Conservation (phyloP, 2,329 filamentous ascomycete species). For the Fusarium piperis region DNA sequence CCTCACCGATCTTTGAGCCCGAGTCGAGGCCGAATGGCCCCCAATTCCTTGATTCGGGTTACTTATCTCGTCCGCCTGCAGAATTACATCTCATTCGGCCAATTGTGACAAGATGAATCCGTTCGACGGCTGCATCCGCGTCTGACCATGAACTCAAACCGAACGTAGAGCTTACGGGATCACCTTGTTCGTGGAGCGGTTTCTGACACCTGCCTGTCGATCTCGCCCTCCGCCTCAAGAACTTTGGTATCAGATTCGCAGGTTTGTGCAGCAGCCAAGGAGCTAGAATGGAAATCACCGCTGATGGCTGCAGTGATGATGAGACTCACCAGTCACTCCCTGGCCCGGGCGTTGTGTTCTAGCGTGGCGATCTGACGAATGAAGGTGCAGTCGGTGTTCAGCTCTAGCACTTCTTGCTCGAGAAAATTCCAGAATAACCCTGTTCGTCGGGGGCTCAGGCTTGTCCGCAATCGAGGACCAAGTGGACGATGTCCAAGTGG, state of each 20-base stretch:
- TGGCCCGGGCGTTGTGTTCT: not conserved
- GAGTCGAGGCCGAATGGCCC: conserved; percentile 4
- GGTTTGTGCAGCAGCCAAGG: not conserved
- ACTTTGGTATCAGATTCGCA: not conserved
- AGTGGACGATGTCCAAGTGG: not conserved
- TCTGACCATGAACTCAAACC: conserved; percentile 14
- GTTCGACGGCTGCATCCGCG: not conserved
- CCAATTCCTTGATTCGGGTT: conserved; percentile 3
- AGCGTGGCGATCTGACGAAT: not conserved
- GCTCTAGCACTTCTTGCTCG: not conserved
- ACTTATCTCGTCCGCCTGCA: conserved; percentile 11
- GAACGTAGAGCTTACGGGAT: conserved; percentile 11
- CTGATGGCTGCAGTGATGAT: not conserved
- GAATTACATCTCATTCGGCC: conserved; percentile 11
- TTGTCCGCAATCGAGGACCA: not conserved
- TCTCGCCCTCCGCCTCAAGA: not conserved
- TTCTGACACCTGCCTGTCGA: conserved; percentile 20
- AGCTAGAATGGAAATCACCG: not conserved
- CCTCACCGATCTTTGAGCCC: conserved; percentile 51
- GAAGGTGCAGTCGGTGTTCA: not conserved
- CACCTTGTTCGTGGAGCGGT: conserved; percentile 14
- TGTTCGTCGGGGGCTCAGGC: not conserved
- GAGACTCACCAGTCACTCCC: not conserved
- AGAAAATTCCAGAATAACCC: conserved; percentile 18
- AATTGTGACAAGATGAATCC: not conserved